These are phyloP conservation scores for Buddleja alternifolia DNA, from an alignment of 257 asterid genomes.

Conservation along the genomic window DNA sequence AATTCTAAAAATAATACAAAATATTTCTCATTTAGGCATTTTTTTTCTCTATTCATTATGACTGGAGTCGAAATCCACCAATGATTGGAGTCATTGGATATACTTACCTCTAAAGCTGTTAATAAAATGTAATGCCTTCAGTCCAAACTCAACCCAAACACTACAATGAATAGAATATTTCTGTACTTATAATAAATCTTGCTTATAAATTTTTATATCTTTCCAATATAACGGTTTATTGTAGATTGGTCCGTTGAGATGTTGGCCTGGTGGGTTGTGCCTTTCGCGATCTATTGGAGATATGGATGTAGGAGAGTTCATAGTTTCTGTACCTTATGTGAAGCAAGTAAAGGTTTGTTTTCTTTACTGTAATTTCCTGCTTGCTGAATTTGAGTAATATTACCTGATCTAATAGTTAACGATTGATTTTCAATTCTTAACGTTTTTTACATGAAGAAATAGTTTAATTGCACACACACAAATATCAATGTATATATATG, in stretches of 20 bases:
- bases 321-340: slow-evolving; percentile 86
- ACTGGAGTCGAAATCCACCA: no score
- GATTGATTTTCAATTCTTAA: no score
- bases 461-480: not conserved
- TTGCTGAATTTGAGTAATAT: not conserved
- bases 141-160: not conserved
- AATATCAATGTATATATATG: no score
- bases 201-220: not conserved
- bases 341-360: slow-evolving; percentile 86
- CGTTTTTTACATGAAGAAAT: no score
- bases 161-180: not conserved
- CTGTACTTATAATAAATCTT: not conserved
- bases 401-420: not conserved
- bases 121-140: no score
- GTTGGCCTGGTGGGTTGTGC: slow-evolving; percentile 96
- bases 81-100: not conserved
- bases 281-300: slow-evolving; percentile 91
- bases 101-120: not conserved
- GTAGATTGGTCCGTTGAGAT: slow-evolving; percentile 89
- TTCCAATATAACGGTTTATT: slow-evolving; percentile 17
- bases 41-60: no score
- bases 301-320: slow-evolving; percentile 88
- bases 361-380: not conserved
- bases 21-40: no score
- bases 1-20: no score